Evolutionary conservation across 2,329 filamentous ascomycete species (phyloP), one percentile per base, ranked within the genome.

Genomic region (Nigrospora sphaerica): DNA sequence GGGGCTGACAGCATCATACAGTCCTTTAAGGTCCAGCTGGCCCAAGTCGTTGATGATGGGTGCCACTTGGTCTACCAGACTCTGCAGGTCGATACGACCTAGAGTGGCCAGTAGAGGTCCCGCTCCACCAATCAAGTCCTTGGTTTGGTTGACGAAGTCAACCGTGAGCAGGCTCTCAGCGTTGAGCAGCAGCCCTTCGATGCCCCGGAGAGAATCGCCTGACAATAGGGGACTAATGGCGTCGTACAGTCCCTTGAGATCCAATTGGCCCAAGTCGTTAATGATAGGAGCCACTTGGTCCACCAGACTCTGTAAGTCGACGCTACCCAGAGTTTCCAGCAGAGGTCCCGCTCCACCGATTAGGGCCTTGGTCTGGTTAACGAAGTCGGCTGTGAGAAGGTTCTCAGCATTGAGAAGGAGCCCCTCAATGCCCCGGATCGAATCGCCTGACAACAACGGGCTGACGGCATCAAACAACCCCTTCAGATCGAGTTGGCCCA

Each of bases 11-110:
- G 62, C 54, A 31, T 68, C 62, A 12, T 64, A 49, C 40, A 65
- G 59, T 16, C 61, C 62, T 47, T 62, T 48, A n/a, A 70, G 54
- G 49, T 72, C 66, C 45, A 71, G 62, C 49, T 66, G 58, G 47
- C 63, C 62, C 17, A 70, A 46, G 2, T 65, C 60, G 3, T 47
- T 51, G 3, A 71, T 55, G 2, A 70, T 52, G n/a, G 42, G 42
- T 2, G 19, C 42, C 10, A 44, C n/a, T 28, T 44, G 57, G 14
- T 58, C 49, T 2, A 63, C 19, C 1, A 49, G 36, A 6, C 39
- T 34, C 13, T 49, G 42, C 4, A 49, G 28, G 54, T 57, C 67
- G 23, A 70, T 53, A 1, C 60, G 52, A 1, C 47, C 52, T 3
- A 67, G 53, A 13, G 58, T 57, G 14, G 62, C 53, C 18, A 67